Evolutionary conservation across 257 asterid species (phyloP), one percentile per base, ranked within the genome.

Genomic region (Anisodus tanguticus): DNA sequence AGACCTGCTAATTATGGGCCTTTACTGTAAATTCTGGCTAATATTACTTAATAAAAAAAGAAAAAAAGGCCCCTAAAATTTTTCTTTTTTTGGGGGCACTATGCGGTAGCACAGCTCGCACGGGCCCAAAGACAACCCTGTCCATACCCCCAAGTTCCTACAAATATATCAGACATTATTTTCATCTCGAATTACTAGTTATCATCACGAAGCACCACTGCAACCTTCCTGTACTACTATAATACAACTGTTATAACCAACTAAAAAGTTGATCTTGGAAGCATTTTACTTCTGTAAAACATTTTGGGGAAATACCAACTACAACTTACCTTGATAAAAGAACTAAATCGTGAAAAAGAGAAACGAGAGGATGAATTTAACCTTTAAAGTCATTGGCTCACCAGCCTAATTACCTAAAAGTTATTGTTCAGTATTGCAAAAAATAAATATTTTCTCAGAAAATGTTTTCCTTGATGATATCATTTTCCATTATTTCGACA

Each of bases 181-280:
- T 68, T 39, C 78, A 31, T 31, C 78, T 16, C 78, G 39, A 16
- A 69, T 69, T 69, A 69, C 54, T 16, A 39, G 31, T 69, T 69
- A 67, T 37, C 8, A 39, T 69, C 8, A 41, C 6, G 0, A 2
- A 8, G 78, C 78, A 41, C 78, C 77, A 15, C 26, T 39, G 6
- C 53, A 37, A 39, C 53, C 26, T 16, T 15, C 77, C 77, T 3
- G 77, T 22, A 68, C 77, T 68, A 0, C 2, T 15, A n/a, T 67
- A 12, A 69, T 2, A 16, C 54, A 2, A 74, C 43, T 19, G 60
- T 11, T 74, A 22, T 47, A 74, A 55, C 12, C 60, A 55, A 10
- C 19, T 19, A 47, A 76, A 6, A 5, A 76, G n/a, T 12, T 76
- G 8, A 72, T 51, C 45, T 11, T 6, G 3, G 81, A 74, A 74